These are phyloP conservation scores for Fusarium redolens DNA, from an alignment of 2,329 filamentous ascomycete genomes.

Conservation along the genomic window DNA sequence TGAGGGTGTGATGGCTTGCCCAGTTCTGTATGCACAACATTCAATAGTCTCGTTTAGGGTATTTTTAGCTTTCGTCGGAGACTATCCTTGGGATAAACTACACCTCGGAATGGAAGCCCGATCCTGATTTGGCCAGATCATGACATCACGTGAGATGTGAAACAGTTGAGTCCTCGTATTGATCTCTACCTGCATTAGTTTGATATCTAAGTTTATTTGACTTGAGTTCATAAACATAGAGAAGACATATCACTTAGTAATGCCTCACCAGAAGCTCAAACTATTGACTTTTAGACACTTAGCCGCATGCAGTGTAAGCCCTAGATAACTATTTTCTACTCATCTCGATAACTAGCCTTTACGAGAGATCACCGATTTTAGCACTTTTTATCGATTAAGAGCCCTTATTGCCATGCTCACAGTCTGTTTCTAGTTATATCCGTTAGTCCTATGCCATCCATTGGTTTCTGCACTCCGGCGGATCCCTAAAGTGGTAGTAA, in stretches of 20 bases:
- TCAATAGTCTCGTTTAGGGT: slow-evolving; percentile 1
- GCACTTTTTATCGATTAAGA: neutral
- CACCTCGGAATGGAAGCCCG: neutral
- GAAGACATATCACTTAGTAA: no score
- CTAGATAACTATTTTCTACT: neutral
- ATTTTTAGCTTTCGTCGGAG: slow-evolving; percentile 5
- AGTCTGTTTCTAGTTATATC: neutral
- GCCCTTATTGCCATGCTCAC: neutral
- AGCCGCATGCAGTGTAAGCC: neutral
- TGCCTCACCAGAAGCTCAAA: neutral
- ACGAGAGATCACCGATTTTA: neutral
- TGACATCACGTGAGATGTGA: neutral
- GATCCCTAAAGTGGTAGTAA: neutral
- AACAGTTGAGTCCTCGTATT: slow-evolving; percentile 3
- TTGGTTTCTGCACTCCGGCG: neutral
- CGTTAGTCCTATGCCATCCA: no score
- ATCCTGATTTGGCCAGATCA: neutral
- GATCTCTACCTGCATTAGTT: neutral
- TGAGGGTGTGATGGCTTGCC: neutral
- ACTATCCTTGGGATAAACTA: neutral
- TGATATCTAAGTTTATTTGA: neutral
- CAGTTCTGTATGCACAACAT: neutral
- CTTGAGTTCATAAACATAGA: no score
- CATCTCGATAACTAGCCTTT: neutral
- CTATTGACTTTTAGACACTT: neutral